These are phyloP conservation scores for Apostasia shenzhenica DNA, from an alignment of 106 monocot genomes.

Conservation along the genomic window DNA sequence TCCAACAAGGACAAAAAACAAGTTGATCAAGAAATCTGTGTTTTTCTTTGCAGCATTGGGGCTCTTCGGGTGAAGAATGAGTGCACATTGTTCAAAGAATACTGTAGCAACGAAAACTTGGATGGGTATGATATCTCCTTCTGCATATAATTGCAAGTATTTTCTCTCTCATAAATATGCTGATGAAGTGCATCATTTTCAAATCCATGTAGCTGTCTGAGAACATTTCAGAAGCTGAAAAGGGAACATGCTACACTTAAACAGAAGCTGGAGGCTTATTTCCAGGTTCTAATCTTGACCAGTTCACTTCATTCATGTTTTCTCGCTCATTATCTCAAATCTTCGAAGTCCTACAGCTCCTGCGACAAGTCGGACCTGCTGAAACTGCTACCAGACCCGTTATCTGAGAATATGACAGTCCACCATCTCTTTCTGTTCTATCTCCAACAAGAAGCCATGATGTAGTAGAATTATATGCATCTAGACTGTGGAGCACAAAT, in stretches of 20 bases:
- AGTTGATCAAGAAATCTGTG: background rate
- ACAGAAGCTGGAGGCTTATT: constrained; percentile 85
- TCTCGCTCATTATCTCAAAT: too few species aligned
- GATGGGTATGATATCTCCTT: constrained; percentile 53
- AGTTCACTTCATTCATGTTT: background rate
- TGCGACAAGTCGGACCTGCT: constrained; percentile 9
- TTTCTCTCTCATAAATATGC: background rate
- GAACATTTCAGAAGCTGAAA: constrained; percentile 72
- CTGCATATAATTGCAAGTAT: background rate
- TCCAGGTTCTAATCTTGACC: constrained; percentile 31
- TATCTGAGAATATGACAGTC: background rate
- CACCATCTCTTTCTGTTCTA: background rate
- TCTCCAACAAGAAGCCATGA: background rate
- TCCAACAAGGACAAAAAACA: too few species aligned
- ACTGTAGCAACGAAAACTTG: constrained; percentile 42
- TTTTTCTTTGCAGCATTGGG: constrained; percentile 62
- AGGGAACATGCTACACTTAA: constrained; percentile 68
- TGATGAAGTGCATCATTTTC: too few species aligned
- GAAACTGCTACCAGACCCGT: constrained; percentile 8
- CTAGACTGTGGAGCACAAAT: background rate
- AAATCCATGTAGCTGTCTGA: constrained; percentile 40
- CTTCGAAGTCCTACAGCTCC: background rate
- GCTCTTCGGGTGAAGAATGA: constrained; percentile 82
- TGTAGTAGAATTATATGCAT: constrained; percentile 1
- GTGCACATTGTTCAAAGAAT: constrained; percentile 57